These are phyloP conservation scores for Cryptococcus hybrid DNA, from an alignment of 1,284 basidiomycete species.

Conservation along the genomic window DNA sequence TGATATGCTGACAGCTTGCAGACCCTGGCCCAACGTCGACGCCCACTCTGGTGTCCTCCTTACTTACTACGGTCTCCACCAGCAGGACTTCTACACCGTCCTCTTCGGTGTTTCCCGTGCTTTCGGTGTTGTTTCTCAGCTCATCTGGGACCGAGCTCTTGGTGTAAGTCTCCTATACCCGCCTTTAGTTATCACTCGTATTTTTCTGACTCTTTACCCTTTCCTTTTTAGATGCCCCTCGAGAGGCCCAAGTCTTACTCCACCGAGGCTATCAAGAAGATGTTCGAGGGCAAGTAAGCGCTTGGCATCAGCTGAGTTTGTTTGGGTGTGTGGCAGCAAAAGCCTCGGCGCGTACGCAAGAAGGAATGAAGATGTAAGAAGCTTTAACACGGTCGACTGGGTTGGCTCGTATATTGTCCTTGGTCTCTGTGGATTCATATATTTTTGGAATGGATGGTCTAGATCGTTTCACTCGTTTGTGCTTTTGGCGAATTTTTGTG, in stretches of 20 bases:
- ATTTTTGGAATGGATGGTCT: too few species aligned
- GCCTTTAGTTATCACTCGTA: not conserved
- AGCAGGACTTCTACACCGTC: constrained; percentile 95
- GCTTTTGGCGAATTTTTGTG: too few species aligned
- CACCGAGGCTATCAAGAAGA: constrained; percentile 51
- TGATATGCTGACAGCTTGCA: constrained; percentile 14
- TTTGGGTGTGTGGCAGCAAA: too few species aligned
- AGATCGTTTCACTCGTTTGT: too few species aligned
- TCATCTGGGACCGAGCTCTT: constrained; percentile 94
- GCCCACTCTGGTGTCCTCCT: constrained; percentile 95
- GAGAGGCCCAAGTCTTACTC: constrained; percentile 54
- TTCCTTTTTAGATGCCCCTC: constrained; percentile 40
- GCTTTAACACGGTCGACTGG: too few species aligned
- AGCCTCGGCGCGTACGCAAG: too few species aligned
- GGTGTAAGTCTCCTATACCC: constrained; percentile 65
- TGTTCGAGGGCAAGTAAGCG: constrained; percentile 46
- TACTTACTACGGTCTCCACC: constrained; percentile 69
- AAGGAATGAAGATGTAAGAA: too few species aligned
- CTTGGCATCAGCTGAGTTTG: too few species aligned
- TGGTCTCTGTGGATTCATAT: too few species aligned
- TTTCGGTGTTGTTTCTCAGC: constrained; percentile 82
- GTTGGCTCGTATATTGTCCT: too few species aligned
- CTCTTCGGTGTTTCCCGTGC: constrained; percentile 95
- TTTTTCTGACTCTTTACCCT: not conserved
- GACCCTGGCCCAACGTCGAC: constrained; percentile 77